Evolutionary conservation across 805 yeast species (phyloP).

Genomic region (Nematodospora valgi): DNA sequence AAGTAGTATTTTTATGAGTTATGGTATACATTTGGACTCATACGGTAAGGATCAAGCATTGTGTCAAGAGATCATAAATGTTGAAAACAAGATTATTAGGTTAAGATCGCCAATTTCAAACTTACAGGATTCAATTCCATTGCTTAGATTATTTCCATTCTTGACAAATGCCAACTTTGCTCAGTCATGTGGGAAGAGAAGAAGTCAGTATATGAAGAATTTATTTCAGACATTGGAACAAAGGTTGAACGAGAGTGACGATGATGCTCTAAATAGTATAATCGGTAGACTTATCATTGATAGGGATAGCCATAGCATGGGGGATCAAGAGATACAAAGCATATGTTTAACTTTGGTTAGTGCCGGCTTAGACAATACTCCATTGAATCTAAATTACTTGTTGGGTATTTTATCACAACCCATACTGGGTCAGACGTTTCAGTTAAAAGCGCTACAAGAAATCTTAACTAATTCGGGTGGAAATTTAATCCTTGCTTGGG

Average conservation of each 20-base stretch:
- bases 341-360: constrained; percentile 73
- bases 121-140: constrained; percentile 51
- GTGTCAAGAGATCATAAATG: constrained; percentile 50
- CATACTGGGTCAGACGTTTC: constrained; percentile 32
- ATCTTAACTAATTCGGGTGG: constrained; percentile 33
- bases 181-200: constrained; percentile 27
- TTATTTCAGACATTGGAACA: constrained; percentile 18
- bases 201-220: constrained; percentile 48
- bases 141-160: constrained; percentile 31
- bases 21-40: constrained; percentile 48
- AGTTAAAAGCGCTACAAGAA: constrained; percentile 40
- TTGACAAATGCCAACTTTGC: constrained; percentile 11
- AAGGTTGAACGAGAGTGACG: constrained; percentile 20
- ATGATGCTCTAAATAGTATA: constrained; percentile 26
- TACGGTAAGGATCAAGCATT: constrained; percentile 30
- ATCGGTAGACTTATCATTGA: constrained; percentile 22
- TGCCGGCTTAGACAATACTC: constrained; percentile 75
- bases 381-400: constrained; percentile 58
- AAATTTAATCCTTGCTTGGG: constrained; percentile 33
- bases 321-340: constrained; percentile 47
- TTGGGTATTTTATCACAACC: constrained; percentile 49
- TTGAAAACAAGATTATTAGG: constrained; percentile 54
- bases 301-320: not conserved
- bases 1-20: constrained; percentile 49
- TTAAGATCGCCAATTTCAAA: constrained; percentile 58